These are phyloP conservation scores for Cryptococcus amylolentus DNA, from an alignment of 1,284 basidiomycete genomes.

Conservation along the genomic window DNA sequence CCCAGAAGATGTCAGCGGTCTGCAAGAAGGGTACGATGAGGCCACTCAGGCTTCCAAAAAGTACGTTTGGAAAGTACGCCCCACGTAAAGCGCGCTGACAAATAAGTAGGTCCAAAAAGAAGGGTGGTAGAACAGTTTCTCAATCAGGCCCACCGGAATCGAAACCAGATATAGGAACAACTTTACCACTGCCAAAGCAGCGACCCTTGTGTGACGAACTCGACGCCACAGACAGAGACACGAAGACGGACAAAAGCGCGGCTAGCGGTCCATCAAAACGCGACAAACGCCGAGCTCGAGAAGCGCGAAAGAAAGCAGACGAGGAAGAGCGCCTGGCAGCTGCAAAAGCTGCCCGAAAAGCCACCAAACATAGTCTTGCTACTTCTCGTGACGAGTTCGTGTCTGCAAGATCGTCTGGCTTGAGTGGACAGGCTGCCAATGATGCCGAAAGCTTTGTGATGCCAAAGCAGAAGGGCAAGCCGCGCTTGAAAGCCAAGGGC, in stretches of 20 bases:
- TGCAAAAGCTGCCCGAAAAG: slow-evolving; percentile 31
- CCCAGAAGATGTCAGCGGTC: slow-evolving; percentile 11
- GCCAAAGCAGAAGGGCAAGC: slow-evolving; percentile 13
- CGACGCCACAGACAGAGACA: slow-evolving; percentile 7
- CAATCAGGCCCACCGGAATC: too few species aligned
- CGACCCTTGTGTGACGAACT: not conserved
- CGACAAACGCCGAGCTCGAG: slow-evolving; percentile 72
- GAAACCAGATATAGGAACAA: too few species aligned
- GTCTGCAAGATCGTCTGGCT: not conserved
- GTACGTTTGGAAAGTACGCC: not conserved
- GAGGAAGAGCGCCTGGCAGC: slow-evolving; percentile 35
- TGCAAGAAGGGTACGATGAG: slow-evolving; percentile 15
- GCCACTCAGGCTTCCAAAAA: slow-evolving; percentile 7
- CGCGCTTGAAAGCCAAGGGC: slow-evolving; percentile 12
- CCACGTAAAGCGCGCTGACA: not conserved
- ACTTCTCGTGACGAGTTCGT: too few species aligned
- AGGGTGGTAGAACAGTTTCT: slow-evolving; percentile 8
- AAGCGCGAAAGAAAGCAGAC: slow-evolving; percentile 68
- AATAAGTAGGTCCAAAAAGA: slow-evolving; percentile 12
- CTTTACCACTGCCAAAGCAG: slow-evolving; percentile 31
- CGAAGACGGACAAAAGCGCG: not conserved
- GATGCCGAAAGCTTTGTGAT: slow-evolving; percentile 14
- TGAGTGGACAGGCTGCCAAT: slow-evolving; percentile 5
- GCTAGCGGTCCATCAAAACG: slow-evolving; percentile 60
- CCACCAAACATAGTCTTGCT: slow-evolving; percentile 18